phyloP scores from a whole-genome alignment of 768 basidiomycete genomes.

The Lactarius hengduanensis region DNA sequence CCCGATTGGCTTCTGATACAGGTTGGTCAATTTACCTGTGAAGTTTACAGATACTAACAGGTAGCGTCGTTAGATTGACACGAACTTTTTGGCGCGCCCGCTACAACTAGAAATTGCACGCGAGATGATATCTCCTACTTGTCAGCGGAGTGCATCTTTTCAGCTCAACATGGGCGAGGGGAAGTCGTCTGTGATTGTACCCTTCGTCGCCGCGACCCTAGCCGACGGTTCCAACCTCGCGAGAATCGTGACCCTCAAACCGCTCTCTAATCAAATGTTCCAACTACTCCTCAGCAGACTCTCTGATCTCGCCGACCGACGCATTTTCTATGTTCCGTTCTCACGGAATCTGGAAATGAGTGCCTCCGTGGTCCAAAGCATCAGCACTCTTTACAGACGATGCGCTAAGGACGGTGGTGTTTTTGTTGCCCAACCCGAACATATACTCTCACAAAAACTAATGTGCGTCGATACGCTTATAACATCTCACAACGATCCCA shows the following conservation, averaged over 20 bases:
- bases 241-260: constrained; percentile 50
- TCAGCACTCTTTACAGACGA: constrained; percentile 38
- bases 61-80: constrained; percentile 41
- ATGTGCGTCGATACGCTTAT: constrained; percentile 41
- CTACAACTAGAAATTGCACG: constrained; percentile 43
- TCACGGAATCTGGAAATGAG: constrained; percentile 39
- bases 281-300: constrained; percentile 44
- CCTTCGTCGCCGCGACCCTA: constrained; percentile 41
- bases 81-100: constrained; percentile 43
- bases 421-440: constrained; percentile 51
- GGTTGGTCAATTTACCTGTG: not conserved
- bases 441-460: constrained; percentile 50
- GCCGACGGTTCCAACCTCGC: constrained; percentile 46
- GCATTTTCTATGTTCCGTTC: constrained; percentile 51
- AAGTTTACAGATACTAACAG: not conserved
- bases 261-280: constrained; percentile 49
- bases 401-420: constrained; percentile 44
- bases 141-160: constrained; percentile 38
- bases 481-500: constrained; percentile 22
- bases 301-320: constrained; percentile 45
- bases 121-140: constrained; percentile 48
- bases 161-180: constrained; percentile 66
- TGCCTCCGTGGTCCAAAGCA: constrained; percentile 26
- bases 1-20: constrained; percentile 22
- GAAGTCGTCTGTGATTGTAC: constrained; percentile 53